Conservation (phyloP, 139 green algal genomes). For the Parachlorella kessleri region DNA sequence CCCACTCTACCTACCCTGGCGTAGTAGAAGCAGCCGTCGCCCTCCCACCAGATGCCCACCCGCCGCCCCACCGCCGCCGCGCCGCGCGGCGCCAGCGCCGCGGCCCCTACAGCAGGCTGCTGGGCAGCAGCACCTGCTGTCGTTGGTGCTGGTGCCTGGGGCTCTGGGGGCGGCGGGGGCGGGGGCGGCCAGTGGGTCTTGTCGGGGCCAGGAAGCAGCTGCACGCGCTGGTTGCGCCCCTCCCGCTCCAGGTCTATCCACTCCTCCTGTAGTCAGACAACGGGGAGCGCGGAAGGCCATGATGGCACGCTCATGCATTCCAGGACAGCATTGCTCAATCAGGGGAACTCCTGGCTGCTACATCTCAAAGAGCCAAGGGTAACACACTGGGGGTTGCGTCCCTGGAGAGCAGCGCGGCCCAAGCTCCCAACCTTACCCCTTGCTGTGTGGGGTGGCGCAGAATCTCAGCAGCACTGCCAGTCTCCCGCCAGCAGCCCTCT, state of each 20-base stretch:
- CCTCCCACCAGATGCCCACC: conserved; percentile 40
- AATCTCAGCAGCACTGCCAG: no score
- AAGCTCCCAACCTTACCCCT: no score
- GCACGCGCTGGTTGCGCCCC: conserved; percentile 45
- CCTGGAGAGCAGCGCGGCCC: no score
- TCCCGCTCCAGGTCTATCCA: conserved; percentile 56
- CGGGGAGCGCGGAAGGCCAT: no score
- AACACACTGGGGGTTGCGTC: no score
- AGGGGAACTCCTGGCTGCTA: no score
- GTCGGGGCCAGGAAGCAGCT: conserved; percentile 53
- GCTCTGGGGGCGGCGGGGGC: conserved; percentile 12
- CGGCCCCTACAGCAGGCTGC: neutral
- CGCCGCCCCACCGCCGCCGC: conserved; percentile 25
- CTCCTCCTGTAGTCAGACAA: conserved; percentile 35
- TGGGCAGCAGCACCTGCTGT: conserved; percentile 21
- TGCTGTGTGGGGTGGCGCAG: no score
- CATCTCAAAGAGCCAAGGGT: no score
- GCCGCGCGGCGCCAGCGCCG: neutral
- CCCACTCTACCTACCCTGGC: conserved; percentile 24
- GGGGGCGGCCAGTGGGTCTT: conserved; percentile 42
- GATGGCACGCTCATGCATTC: no score
- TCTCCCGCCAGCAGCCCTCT: no score
- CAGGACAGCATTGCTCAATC: no score
- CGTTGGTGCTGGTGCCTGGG: conserved; percentile 31
- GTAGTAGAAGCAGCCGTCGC: conserved; percentile 48